Evolutionary conservation across 768 basidiomycete species (phyloP).

Genomic region (Rhizopogon vulgaris): DNA sequence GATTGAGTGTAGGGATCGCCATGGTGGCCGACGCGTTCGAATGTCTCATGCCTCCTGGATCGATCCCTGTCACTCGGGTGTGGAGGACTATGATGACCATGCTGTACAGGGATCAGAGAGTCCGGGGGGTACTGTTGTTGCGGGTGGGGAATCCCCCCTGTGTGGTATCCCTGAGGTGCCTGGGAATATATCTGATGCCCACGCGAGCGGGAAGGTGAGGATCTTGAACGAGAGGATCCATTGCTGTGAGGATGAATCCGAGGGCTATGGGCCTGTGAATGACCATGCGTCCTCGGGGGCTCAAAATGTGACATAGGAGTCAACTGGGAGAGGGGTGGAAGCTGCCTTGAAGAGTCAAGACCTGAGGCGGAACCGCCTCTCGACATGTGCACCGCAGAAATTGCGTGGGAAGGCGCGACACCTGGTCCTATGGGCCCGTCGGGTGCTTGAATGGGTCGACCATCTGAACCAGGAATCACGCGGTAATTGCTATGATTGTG

Average conservation of each 20-base stretch:
- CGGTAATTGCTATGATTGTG: constrained; percentile 44
- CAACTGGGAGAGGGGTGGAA: constrained; percentile 42
- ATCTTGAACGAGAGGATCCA: constrained; percentile 42
- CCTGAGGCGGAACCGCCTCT: constrained; percentile 35
- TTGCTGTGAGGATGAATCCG: constrained; percentile 36
- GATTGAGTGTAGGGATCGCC: constrained; percentile 27
- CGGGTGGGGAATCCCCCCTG: constrained; percentile 33
- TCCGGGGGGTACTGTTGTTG: constrained; percentile 43
- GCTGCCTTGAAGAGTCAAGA: constrained; percentile 41
- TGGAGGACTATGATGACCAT: constrained; percentile 44
- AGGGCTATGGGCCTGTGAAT: constrained; percentile 33
- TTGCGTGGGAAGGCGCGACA: constrained; percentile 30
- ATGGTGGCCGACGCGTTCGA: constrained; percentile 33
- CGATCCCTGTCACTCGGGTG: constrained; percentile 36
- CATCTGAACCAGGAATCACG: constrained; percentile 40
- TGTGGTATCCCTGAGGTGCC: constrained; percentile 26
- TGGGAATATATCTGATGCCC: constrained; percentile 35
- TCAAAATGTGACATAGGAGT: constrained; percentile 38
- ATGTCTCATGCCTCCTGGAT: constrained; percentile 43
- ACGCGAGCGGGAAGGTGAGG: constrained; percentile 43
- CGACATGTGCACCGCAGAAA: constrained; percentile 34
- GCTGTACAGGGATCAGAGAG: constrained; percentile 35
- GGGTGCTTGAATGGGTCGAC: constrained; percentile 41
- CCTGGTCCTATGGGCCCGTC: constrained; percentile 44
- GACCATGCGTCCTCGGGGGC: constrained; percentile 26